These are phyloP conservation scores for Candida sanyaensis DNA, from an alignment of 1,139 yeast genomes.

Conservation along the genomic window DNA sequence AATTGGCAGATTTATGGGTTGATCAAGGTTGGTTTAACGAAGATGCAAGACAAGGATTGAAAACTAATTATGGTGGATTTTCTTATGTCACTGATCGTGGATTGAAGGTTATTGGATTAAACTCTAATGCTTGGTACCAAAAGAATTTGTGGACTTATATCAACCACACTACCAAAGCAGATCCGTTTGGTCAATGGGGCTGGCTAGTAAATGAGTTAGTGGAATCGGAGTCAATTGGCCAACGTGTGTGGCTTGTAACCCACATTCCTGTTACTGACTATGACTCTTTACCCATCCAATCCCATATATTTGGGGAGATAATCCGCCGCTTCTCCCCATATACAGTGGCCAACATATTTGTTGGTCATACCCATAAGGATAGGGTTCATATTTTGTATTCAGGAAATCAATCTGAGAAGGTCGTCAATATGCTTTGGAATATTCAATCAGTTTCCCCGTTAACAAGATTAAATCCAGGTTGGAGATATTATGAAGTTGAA, in stretches of 20 bases:
- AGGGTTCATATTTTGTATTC: constrained; percentile 62
- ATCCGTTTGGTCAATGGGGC: constrained; percentile 63
- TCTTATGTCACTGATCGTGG: constrained; percentile 58
- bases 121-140: constrained; percentile 67
- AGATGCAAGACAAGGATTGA: constrained; percentile 19
- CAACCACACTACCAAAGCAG: constrained; percentile 53
- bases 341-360: constrained; percentile 68
- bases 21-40: constrained; percentile 39
- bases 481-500: constrained; percentile 75
- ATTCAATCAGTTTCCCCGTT: constrained; percentile 70
- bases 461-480: constrained; percentile 60
- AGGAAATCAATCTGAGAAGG: constrained; percentile 40
- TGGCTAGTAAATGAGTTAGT: constrained; percentile 62
- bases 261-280: constrained; percentile 61
- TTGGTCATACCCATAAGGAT: constrained; percentile 73
- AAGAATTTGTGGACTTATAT: constrained; percentile 66
- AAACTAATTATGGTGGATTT: constrained; percentile 61
- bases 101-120: constrained; percentile 62
- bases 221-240: constrained; percentile 56
- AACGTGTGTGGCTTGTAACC: constrained; percentile 71
- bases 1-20: constrained; percentile 61
- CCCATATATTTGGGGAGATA: constrained; percentile 56
- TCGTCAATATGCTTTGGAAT: constrained; percentile 63
- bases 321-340: constrained; percentile 69
- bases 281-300: constrained; percentile 65